Base-by-base conservation (phyloP, 1,284 basidiomycete species). In the Malassezia caprae region DNA sequence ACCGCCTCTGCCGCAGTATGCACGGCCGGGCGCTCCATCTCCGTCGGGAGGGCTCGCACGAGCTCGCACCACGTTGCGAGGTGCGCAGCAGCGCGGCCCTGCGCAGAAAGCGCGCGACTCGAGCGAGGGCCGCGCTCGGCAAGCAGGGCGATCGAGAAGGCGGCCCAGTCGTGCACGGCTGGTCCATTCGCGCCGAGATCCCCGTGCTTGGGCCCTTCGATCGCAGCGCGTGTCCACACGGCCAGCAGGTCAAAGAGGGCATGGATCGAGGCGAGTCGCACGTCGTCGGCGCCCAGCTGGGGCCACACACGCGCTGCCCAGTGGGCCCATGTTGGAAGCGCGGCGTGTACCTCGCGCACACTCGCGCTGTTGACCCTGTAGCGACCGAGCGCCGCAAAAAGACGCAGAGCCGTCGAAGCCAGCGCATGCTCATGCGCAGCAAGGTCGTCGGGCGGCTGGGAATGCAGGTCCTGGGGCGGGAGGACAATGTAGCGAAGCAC, bases 301-400 rank as follows among this genome's bases (percentile, higher is more conserved):
- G 28, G 13, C 31, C 31, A 23, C n/a, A 37, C n/a, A 17, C 31
- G 34, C 8, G 26, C 17, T 2, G 60, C 63, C 64, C 66, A 66
- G 0, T 50, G 13, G 24, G 57, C 59, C 19, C 58, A 41, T n/a
- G 57, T 52, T 11, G 58, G 57, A 55, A 65, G 60, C 11, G 59
- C 26, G 7, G 44, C 41, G 56, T 62, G 64, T 1, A 59, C 55
- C 13, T 67, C 78, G 12, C 80, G 79, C 31, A 79, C 78, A 19
- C 82, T 77, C 1, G 84, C 82, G 0, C 82, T 82, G 1, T 81
- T 84, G 3, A 91, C 69, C 0, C 90, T 90, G 63, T 93, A 96
- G 1, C 80, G 79, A 0, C 83, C 88, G 4, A 94, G 78, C 0
- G 77, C 70, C 0, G 78, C 67, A 75, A 87, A 90, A 10, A 90